These are phyloP conservation scores for Boletus patriciae DNA, from an alignment of 768 basidiomycete species.

Conservation along the genomic window DNA sequence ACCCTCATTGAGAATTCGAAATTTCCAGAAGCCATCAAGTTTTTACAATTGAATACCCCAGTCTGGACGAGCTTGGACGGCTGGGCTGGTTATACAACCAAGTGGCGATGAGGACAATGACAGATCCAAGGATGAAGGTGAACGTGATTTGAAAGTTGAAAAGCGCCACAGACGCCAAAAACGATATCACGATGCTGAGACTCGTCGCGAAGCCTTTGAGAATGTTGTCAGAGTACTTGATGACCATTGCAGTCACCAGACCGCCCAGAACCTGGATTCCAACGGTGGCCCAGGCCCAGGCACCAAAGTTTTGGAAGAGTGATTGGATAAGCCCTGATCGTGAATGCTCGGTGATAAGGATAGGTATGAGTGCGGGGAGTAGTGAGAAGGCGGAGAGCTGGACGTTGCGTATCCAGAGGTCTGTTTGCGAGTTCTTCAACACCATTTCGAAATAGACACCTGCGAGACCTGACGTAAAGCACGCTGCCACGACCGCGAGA, in stretches of 20 bases:
- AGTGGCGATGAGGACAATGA: slow-evolving; percentile 82
- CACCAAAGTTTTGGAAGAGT: slow-evolving; percentile 83
- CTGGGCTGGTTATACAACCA: slow-evolving; percentile 84
- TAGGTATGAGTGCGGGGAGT: slow-evolving; percentile 80
- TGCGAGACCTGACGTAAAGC: slow-evolving; percentile 93
- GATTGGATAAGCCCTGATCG: slow-evolving; percentile 44
- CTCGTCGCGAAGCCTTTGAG: slow-evolving; percentile 95
- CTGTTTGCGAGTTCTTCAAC: slow-evolving; percentile 82
- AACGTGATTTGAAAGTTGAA: slow-evolving; percentile 88
- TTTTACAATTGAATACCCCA: slow-evolving; percentile 31
- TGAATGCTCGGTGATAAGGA: slow-evolving; percentile 54
- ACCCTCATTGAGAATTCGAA: not conserved
- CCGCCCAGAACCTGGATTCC: slow-evolving; percentile 89
- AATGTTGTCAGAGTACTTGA: slow-evolving; percentile 92
- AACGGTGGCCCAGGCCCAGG: slow-evolving; percentile 92
- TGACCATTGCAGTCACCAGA: slow-evolving; percentile 87
- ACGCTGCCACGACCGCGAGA: slow-evolving; percentile 84
- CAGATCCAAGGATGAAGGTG: slow-evolving; percentile 82
- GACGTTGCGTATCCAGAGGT: slow-evolving; percentile 96
- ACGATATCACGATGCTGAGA: slow-evolving; percentile 91
- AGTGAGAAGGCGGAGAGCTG: slow-evolving; percentile 94
- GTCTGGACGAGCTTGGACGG: slow-evolving; percentile 34
- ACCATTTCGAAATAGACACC: slow-evolving; percentile 99
- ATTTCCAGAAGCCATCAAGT: slow-evolving; percentile 12
- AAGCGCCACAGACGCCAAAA: slow-evolving; percentile 85